Evolutionary conservation across 139 green algal species (phyloP), one percentile per base, ranked within the genome.

Genomic region (Chlorella vulgaris): DNA sequence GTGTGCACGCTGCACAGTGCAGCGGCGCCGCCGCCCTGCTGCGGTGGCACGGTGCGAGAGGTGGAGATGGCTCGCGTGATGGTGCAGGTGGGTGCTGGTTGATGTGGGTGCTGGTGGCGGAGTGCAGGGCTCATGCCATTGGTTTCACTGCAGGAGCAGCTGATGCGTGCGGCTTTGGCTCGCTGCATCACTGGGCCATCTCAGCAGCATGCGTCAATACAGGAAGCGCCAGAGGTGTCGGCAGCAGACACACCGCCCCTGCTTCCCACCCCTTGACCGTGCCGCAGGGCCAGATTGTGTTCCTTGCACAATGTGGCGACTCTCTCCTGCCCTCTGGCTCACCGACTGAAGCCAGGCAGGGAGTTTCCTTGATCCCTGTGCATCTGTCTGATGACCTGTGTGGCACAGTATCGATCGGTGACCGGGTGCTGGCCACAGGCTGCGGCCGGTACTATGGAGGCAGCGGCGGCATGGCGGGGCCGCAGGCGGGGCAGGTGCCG

Each of bases 211-310:
- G n/a, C n/a, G n/a, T n/a, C n/a, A n/a, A n/a, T n/a, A n/a, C n/a
- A n/a, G n/a, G n/a, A n/a, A n/a, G n/a, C n/a, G n/a, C n/a, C n/a
- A n/a, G n/a, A n/a, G n/a, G n/a, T n/a, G n/a, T n/a, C n/a, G 10
- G 13, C 47, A 55, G 47, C 47, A 55, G 13, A 10, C 47, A 55
- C 47, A 55, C 15, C 47, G 13, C 47, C 47, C 10, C 10, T 55
- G 47, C 47, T 10, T n/a, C n/a, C n/a, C n/a, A n/a, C n/a, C n/a
- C n/a, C n/a, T n/a, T n/a, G n/a, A n/a, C n/a, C n/a, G n/a, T n/a
- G n/a, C n/a, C n/a, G 65, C 77, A 83, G 77, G 51, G n/a, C 4
- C 77, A 83, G 15, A 35, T 76, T 28, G 36, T 83, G 24, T 83
- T 63, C 43, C 62, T 82, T 21, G 15, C 58, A n/a, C n/a, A n/a